Base-by-base conservation (phyloP, 2,329 filamentous ascomycete genomes). In the Paecilomyces variotii region DNA sequence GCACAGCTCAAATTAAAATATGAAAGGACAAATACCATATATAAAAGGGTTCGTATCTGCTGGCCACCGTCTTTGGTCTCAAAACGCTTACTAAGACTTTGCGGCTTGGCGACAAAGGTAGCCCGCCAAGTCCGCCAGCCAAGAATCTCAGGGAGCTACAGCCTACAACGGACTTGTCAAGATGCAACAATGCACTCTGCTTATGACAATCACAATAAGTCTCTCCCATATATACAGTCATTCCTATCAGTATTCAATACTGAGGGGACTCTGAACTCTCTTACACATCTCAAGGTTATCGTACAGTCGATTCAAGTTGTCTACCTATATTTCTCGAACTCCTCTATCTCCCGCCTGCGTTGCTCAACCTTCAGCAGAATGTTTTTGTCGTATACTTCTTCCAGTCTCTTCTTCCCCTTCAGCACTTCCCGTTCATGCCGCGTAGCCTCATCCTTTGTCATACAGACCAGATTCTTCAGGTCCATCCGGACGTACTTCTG, bases 371-470 rank as follows among this genome's bases (percentile, higher is more conserved):
- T 79, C 58, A 83, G 79, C 55, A 96, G 76, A 0, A 87, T 85
- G 30, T 84, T 83, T 14, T 74, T 69, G 66, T 87, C 85, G 69
- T 97, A 99, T 27, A 97, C 62, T 0, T 93, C 87, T 63, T 89
- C 87, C 0, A 84, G 78, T 7, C 70, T 74, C 75, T 87, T 89
- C 1, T 81, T 82, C 0, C 84, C 89, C 66, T 84, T 87, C 52
- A 97, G 78, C 1, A 97, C 81, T 68, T 90, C 80, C 71, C 86
- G 89, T 70, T 95, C 90, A 73, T 99, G 94, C 59, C 83, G 81
- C 14, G 81, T 76, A 2, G 89, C 90, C 74, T 97, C 92, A 61
- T 97, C 92, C 72, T 92, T 96, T 0, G 92, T 97, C 90, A 97
- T 90, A 66, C 89, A 89, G 0, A 96, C 91, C 60, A 97, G 70